Conservation (phyloP, 2,329 filamentous ascomycete species). For the Exophiala lecanii-corni region DNA sequence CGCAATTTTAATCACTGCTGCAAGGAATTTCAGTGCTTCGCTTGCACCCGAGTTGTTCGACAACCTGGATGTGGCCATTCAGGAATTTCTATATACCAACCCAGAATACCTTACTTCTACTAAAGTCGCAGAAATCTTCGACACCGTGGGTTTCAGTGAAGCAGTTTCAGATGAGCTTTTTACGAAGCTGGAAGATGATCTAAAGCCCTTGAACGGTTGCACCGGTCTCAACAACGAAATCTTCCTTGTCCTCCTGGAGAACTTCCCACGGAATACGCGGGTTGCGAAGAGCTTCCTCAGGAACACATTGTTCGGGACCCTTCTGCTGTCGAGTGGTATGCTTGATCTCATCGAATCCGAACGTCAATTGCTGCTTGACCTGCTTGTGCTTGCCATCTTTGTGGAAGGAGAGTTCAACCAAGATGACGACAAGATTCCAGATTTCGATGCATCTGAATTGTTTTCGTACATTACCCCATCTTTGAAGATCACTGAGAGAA, state of each 20-base stretch:
- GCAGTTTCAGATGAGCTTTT: conserved; percentile 80
- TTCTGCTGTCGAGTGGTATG: conserved; percentile 63
- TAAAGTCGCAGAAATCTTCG: conserved; percentile 72
- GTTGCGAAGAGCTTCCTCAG: conserved; percentile 28
- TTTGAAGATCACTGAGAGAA: conserved; percentile 67
- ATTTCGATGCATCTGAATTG: conserved; percentile 55
- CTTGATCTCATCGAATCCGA: conserved; percentile 73
- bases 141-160: conserved; percentile 70
- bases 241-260: conserved; percentile 49
- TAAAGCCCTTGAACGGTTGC: conserved; percentile 61
- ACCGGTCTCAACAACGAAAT: conserved; percentile 45
- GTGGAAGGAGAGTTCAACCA: conserved; percentile 78
- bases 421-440: conserved; percentile 58
- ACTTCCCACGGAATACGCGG: conserved; percentile 34
- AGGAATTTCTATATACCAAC: conserved; percentile 70
- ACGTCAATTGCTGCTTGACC: conserved; percentile 70
- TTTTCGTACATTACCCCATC: conserved; percentile 65
- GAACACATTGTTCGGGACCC: conserved; percentile 18
- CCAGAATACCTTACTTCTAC: conserved; percentile 65
- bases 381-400: conserved; percentile 77
- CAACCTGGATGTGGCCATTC: conserved; percentile 62
- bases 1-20: conserved; percentile 63
- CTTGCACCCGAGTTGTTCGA: conserved; percentile 67
- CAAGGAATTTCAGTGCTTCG: conserved; percentile 63
- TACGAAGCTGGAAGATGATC: conserved; percentile 60